phyloP scores from a whole-genome alignment of 495 filamentous ascomycete species.

The Sphaerosporella brunnea region DNA sequence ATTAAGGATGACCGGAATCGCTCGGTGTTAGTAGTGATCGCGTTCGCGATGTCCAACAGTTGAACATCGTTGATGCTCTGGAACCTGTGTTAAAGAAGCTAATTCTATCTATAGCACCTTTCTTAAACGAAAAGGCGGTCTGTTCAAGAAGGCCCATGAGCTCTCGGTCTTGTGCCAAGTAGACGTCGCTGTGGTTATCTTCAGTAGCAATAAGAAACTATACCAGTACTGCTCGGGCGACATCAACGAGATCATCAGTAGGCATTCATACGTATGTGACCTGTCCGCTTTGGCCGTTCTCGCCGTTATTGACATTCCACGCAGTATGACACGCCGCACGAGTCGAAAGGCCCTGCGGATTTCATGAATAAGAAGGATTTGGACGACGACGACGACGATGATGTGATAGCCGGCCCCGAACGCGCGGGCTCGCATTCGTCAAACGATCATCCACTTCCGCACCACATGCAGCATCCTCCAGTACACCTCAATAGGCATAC shows the following conservation, averaged over 20 bases:
- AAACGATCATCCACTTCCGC: slow-evolving; percentile 34
- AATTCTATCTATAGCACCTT: slow-evolving; percentile 85
- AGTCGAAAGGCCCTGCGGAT: slow-evolving; percentile 89
- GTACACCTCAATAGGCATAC: slow-evolving; percentile 56
- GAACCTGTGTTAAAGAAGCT: no score
- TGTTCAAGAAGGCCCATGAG: slow-evolving; percentile 99
- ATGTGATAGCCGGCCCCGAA: slow-evolving; percentile 39
- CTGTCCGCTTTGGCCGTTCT: slow-evolving; percentile 6
- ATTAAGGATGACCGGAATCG: slow-evolving; percentile 99
- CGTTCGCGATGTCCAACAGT: no score
- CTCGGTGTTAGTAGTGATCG: slow-evolving; percentile 96
- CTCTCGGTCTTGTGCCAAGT: slow-evolving; percentile 94
- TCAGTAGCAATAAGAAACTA: slow-evolving; percentile 93
- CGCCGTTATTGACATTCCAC: not conserved
- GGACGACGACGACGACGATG: slow-evolving; percentile 79
- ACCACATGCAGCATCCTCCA: slow-evolving; percentile 59
- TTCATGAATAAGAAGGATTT: slow-evolving; percentile 70
- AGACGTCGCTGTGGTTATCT: slow-evolving; percentile 96
- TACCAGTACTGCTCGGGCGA: slow-evolving; percentile 92
- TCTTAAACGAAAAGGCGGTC: slow-evolving; percentile 90
- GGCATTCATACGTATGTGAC: slow-evolving; percentile 71
- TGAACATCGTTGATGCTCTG: no score
- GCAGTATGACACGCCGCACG: slow-evolving; percentile 79
- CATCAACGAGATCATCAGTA: slow-evolving; percentile 70
- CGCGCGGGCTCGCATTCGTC: slow-evolving; percentile 15